These are phyloP conservation scores for Basidiobolus meristosporus DNA, from an alignment of 371 early-diverging fungal species.

Conservation along the genomic window DNA sequence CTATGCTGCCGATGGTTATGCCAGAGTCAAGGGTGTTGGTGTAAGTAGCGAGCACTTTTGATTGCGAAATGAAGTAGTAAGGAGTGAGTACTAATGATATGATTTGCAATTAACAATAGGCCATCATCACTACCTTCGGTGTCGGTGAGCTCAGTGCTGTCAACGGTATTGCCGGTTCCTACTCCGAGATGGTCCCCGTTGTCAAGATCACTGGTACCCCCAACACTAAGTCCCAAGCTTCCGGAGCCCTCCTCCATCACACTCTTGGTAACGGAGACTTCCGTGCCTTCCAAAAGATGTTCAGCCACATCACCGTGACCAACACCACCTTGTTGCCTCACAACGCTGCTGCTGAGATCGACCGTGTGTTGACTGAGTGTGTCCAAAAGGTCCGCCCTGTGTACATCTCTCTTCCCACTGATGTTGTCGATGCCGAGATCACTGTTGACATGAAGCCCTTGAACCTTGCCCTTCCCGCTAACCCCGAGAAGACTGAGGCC, in stretches of 20 bases:
- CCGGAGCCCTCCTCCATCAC: constrained; percentile 21
- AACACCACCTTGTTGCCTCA: constrained; percentile 18
- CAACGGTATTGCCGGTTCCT: constrained; percentile 29
- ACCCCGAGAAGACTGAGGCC: constrained; percentile 7
- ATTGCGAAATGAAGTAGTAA: no score
- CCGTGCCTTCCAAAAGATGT: constrained; percentile 11
- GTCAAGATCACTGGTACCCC: constrained; percentile 24
- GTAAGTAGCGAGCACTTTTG: no score
- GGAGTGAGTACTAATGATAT: no score
- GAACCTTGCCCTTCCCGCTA: constrained; percentile 5
- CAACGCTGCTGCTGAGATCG: constrained; percentile 17
- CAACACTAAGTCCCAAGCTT: constrained; percentile 6
- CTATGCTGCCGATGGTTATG: constrained; percentile 31
- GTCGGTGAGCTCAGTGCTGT: constrained; percentile 27
- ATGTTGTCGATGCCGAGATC: constrained; percentile 13
- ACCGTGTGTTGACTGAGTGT: constrained; percentile 10
- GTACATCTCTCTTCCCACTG: constrained; percentile 22
- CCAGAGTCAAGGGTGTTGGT: constrained; percentile 14
- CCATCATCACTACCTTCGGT: constrained; percentile 27
- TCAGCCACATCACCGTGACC: constrained; percentile 4
- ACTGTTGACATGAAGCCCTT: constrained; percentile 6
- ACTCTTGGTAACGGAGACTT: constrained; percentile 30
- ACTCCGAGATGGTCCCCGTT: constrained; percentile 26
- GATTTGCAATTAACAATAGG: no score
- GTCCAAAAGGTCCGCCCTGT: constrained; percentile 6